Percentiles rank a stretch among this genome's conserved stretches.
Conservation (phyloP, 805 yeast genomes). For the Wickerhamomyces bovis region DNA sequence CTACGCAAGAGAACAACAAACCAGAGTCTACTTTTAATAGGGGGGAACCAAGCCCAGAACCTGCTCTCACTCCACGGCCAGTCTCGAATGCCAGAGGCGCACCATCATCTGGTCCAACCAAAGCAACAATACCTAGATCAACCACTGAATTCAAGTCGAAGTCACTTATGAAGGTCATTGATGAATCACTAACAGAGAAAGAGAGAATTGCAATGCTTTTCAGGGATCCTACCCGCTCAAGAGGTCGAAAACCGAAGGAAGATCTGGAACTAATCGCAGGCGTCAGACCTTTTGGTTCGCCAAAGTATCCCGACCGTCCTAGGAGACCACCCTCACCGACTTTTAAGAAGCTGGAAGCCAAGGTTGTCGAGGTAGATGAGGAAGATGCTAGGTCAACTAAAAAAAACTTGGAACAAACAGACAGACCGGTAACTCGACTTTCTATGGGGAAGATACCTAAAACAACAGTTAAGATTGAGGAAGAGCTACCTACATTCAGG, state of each 20-base stretch:
- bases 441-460: not conserved
- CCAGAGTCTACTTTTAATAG: not conserved
- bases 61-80: not conserved
- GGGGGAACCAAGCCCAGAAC: not conserved
- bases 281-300: not conserved
- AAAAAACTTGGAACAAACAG: not conserved
- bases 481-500: not conserved
- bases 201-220: not conserved
- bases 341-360: not conserved
- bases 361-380: not conserved
- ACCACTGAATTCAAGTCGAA: not conserved
- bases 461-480: not conserved
- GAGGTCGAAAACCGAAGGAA: not conserved
- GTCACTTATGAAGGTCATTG: not conserved
- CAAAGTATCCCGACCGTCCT: not conserved
- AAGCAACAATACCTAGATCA: not conserved
- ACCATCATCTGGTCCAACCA: not conserved
- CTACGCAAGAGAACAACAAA: not conserved
- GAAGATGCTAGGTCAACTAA: not conserved
- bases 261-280: not conserved
- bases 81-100: not conserved
- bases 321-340: not conserved
- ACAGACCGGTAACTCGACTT: not conserved
- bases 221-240: not conserved
- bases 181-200: not conserved